Conservation (phyloP, 176 grass and related monocot genomes). For the Aegilops umbellulata region DNA sequence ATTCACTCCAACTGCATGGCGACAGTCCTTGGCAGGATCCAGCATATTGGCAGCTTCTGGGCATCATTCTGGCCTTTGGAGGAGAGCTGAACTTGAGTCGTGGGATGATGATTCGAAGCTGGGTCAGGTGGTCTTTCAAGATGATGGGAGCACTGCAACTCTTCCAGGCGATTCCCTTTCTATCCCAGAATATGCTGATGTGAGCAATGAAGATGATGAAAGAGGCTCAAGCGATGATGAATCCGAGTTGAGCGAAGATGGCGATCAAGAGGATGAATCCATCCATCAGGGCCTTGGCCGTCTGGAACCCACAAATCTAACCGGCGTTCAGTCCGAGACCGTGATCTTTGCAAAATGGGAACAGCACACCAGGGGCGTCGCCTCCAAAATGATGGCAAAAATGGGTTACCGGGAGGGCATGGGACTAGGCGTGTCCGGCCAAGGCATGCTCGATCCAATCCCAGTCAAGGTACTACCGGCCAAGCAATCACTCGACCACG, state of each 20-base stretch:
- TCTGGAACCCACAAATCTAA: constrained; percentile 53
- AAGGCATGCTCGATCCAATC: constrained; percentile 89
- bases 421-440: constrained; percentile 83
- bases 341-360: constrained; percentile 92
- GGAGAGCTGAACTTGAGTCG: constrained; percentile 80
- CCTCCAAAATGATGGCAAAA: constrained; percentile 97
- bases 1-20: constrained; percentile 72
- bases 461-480: constrained; percentile 74
- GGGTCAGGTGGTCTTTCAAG: constrained; percentile 67
- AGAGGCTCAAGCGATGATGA: constrained; percentile 42
- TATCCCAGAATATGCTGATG: constrained; percentile 65
- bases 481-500: constrained; percentile 87
- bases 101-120: constrained; percentile 76
- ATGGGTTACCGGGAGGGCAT: constrained; percentile 95
- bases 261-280: constrained; percentile 43
- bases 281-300: constrained; percentile 73
- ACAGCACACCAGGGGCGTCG: constrained; percentile 81
- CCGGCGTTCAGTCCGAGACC: constrained; percentile 82
- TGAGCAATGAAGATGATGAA: constrained; percentile 52
- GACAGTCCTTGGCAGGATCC: constrained; percentile 79
- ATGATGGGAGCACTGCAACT: constrained; percentile 64
- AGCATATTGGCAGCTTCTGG: constrained; percentile 62
- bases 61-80: constrained; percentile 63
- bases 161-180: constrained; percentile 66
- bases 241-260: constrained; percentile 49